Evolutionary conservation across 2,329 filamentous ascomycete species (phyloP), one percentile per base, ranked within the genome.

Genomic region (Fusarium sp.): DNA sequence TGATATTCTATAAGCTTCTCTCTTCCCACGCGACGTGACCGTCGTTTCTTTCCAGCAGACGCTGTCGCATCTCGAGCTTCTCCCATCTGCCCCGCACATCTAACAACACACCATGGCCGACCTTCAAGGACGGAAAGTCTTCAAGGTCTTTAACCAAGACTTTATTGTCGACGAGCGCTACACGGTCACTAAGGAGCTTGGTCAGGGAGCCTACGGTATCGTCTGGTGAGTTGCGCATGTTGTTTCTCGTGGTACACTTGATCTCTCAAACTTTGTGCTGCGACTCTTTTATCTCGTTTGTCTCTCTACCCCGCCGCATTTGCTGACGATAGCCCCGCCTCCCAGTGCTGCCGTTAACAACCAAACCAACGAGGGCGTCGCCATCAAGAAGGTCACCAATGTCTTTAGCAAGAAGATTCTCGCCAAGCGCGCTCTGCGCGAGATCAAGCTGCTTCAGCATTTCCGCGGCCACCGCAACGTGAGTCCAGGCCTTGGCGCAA

Each of bases 391-490:
- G 84, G 94, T 99, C 80, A 99, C 96, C 85, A 99, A 99, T 92
- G 95, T 99, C 76, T 99, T 99, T 83, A 98, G 94, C 88, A 99
- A 99, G 86, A 98, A 98, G 90, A 99, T 99, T 75, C 88, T 99
- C 73, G 96, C 96, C 76, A 99, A 99, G 90, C 93, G 96, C 78
- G 96, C 96, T 50, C 83, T 99, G 86, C 91, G 96, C 81, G 96
- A 99, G 85, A 98, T 99, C 84, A 99, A 98, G 88, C 88, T 99
- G 74, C 87, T 99, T 71, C 95, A 98, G 85, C 96, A 99, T 83
- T 99, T 99, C 85, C 89, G 96, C 76, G 93, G 93, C 54, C 92
- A 95, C 78, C 91, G 93, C 77, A 95, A 95, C 81, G 91, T 94
- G 84, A 82, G 89, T 83, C 34, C 51, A 40, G 28, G 13, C 24